Evolutionary conservation across 108 stramenopile genomes (phyloP).

Genomic region (Fistulifera pelliculosa): DNA sequence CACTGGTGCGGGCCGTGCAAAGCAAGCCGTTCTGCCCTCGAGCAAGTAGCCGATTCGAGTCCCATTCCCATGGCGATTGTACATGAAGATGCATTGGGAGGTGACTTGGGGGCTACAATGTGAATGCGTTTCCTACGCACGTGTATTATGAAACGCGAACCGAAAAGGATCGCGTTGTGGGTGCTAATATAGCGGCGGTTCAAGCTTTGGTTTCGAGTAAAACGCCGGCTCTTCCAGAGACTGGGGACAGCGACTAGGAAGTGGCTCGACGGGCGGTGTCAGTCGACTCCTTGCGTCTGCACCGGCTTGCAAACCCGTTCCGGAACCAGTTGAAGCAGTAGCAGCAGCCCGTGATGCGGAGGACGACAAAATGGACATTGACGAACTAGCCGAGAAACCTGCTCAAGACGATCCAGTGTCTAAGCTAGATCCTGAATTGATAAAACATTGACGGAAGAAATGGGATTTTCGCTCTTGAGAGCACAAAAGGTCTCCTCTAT

Average conservation of each 20-base stretch:
- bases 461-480: conserved; percentile 83
- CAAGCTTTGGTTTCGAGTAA: conserved; percentile 40
- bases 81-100: conserved; percentile 59
- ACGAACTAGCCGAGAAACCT: conserved; percentile 7
- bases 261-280: conserved; percentile 15
- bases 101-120: conserved; percentile 43
- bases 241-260: conserved; percentile 60
- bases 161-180: conserved; percentile 55
- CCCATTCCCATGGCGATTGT: conserved; percentile 43
- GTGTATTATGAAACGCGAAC: conserved; percentile 27
- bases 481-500: conserved; percentile 80
- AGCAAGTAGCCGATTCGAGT: conserved; percentile 25
- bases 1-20: conserved; percentile 68
- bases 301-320: conserved; percentile 34
- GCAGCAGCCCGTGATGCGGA: conserved; percentile 5
- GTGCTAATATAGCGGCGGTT: conserved; percentile 59
- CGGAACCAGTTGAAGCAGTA: conserved; percentile 51
- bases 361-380: conserved; percentile 7
- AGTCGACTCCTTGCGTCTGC: not conserved
- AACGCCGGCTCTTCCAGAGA: conserved; percentile 11
- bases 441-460: conserved; percentile 65
- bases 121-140: conserved; percentile 79
- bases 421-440: conserved; percentile 32
- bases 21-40: conserved; percentile 49
- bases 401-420: conserved; percentile 38